Conservation (phyloP, 495 filamentous ascomycete species). For the Sabuloglossum arenarium region DNA sequence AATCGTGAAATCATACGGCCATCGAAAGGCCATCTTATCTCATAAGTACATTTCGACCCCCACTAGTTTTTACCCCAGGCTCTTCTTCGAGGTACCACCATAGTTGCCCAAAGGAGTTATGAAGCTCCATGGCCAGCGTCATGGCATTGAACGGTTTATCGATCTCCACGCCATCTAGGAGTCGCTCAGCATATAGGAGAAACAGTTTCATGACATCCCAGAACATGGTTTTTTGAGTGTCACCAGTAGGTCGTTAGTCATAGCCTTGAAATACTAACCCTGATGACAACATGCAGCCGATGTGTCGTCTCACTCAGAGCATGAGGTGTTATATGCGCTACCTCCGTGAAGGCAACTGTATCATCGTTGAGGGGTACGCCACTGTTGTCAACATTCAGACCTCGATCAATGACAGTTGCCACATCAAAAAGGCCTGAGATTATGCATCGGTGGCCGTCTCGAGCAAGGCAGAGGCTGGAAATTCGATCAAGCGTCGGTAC, state of each 20-base stretch:
- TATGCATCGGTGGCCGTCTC: background rate
- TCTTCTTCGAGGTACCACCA: background rate
- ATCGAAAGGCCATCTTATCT: background rate
- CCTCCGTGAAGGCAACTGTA: background rate
- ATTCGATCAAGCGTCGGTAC: background rate
- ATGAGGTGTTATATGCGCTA: background rate
- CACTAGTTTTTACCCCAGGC: background rate
- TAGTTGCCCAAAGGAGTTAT: background rate
- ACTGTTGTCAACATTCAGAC: background rate
- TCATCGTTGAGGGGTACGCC: background rate
- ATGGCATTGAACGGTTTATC: background rate
- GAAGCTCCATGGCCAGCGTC: background rate
- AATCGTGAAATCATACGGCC: background rate
- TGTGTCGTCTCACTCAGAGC: background rate
- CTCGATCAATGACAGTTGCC: background rate
- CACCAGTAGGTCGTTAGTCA: background rate
- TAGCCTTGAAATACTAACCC: background rate
- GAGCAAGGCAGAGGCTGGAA: background rate
- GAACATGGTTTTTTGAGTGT: background rate
- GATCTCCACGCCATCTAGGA: background rate
- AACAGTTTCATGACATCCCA: background rate
- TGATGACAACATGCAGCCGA: background rate
- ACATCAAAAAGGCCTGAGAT: background rate
- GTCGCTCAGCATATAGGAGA: background rate
- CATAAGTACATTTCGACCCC: background rate